Evolutionary conservation across 352 stramenopile genomes (phyloP).

Genomic region (Phytophthora citricola): DNA sequence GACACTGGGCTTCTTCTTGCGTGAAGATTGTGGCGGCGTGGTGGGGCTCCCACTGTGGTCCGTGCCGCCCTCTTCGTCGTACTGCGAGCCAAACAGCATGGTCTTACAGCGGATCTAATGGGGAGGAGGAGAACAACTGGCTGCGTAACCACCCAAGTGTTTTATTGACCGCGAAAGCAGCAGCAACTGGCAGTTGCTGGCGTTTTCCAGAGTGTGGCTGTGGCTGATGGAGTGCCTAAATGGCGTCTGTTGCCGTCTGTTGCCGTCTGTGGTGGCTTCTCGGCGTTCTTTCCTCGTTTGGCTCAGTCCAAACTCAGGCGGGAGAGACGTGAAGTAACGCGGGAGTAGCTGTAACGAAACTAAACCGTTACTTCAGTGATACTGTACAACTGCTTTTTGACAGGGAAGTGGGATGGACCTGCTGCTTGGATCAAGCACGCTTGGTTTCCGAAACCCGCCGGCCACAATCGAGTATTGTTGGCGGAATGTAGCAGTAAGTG

Average conservation of each 20-base stretch:
- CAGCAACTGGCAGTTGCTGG: constrained; percentile 6
- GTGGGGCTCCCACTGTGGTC: constrained; percentile 45
- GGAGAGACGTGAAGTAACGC: constrained; percentile 22
- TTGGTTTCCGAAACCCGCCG: too few species aligned
- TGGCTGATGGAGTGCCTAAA: constrained; percentile 7
- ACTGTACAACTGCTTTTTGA: background rate
- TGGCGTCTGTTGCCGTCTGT: too few species aligned
- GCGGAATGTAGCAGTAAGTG: too few species aligned
- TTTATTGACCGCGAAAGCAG: constrained; percentile 8
- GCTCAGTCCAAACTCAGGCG: constrained; percentile 30
- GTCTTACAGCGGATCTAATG: constrained; percentile 1
- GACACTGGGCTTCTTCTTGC: constrained; percentile 41
- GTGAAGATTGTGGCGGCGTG: constrained; percentile 39
- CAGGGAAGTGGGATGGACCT: too few species aligned
- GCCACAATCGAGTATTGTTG: too few species aligned
- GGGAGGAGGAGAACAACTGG: constrained; percentile 12
- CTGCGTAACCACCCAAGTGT: constrained; percentile 15
- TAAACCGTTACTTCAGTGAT: background rate
- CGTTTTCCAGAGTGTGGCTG: constrained; percentile 17
- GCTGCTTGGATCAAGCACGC: too few species aligned
- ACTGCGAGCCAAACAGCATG: constrained; percentile 64
- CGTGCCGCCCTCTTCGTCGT: constrained; percentile 52
- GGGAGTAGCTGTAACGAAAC: constrained; percentile 3
- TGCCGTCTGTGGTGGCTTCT: constrained; percentile 4
- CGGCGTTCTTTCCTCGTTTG: constrained; percentile 31